These are phyloP conservation scores for Rhynchosporium agropyri DNA, from an alignment of 2,329 filamentous ascomycete genomes.

Conservation along the genomic window DNA sequence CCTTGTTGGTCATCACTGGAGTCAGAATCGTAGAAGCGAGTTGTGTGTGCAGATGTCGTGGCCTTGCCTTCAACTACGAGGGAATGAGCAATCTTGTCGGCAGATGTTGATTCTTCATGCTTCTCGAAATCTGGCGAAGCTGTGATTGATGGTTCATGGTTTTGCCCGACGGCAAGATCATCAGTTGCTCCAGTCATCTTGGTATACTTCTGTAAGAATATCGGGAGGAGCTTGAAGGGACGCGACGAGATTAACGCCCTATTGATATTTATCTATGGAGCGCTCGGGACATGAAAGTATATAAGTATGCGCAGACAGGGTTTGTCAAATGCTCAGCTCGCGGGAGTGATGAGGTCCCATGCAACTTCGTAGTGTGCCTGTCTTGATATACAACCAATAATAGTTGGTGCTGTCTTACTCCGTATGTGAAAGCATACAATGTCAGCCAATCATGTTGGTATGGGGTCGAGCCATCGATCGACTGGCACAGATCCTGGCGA, in stretches of 20 bases:
- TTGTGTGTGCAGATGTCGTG: neutral
- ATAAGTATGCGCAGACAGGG: constrained; percentile 18
- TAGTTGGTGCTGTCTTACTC: too few relatives aligned
- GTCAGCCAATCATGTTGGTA: constrained; percentile 10
- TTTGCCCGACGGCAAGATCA: constrained; percentile 32
- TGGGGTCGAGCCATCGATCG: constrained; percentile 5
- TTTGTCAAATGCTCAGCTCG: neutral
- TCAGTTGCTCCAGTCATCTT: constrained; percentile 30
- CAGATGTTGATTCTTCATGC: constrained; percentile 26
- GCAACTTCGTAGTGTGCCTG: neutral
- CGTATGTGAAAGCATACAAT: too few relatives aligned
- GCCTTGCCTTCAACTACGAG: constrained; percentile 51
- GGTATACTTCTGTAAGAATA: neutral
- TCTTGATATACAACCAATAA: neutral
- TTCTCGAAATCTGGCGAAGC: constrained; percentile 33
- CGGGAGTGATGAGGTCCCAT: neutral
- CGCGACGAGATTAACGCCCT: neutral
- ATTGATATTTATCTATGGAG: neutral
- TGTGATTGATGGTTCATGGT: constrained; percentile 34
- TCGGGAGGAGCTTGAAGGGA: neutral
- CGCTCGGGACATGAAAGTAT: constrained; percentile 16
- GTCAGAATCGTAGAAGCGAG: constrained; percentile 12
- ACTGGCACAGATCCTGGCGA: neutral
- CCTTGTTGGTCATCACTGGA: constrained; percentile 20
- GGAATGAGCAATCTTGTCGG: constrained; percentile 19